These are phyloP conservation scores for Camelina hispida DNA, from an alignment of 345 rosid genomes.

Conservation along the genomic window DNA sequence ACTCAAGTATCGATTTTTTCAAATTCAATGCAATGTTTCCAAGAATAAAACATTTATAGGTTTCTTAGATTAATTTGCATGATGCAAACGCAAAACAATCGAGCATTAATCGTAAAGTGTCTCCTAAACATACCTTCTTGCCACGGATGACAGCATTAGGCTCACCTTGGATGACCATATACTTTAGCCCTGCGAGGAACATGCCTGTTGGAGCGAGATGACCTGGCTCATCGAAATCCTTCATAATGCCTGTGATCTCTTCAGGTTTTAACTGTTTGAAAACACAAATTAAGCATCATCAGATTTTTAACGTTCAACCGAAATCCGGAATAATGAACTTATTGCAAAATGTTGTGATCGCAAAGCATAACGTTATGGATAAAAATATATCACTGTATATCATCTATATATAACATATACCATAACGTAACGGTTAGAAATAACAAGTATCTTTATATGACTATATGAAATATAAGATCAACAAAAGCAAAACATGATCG, in stretches of 20 bases:
- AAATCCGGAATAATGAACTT: background rate
- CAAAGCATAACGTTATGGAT: background rate
- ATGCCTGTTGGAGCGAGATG: constrained; percentile 73
- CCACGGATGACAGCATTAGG: constrained; percentile 77
- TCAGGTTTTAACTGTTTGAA: constrained; percentile 56
- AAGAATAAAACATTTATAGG: too few species aligned
- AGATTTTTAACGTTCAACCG: background rate
- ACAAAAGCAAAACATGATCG: background rate
- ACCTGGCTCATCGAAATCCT: constrained; percentile 74
- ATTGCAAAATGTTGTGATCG: background rate
- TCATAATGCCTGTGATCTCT: constrained; percentile 59
- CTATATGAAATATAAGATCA: background rate
- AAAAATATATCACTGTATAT: background rate
- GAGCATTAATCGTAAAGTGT: background rate
- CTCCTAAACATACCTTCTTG: constrained; percentile 52
- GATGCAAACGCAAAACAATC: background rate
- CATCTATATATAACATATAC: background rate
- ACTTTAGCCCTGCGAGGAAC: constrained; percentile 60
- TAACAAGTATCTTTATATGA: background rate
- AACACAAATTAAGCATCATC: background rate
- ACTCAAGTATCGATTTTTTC: background rate
- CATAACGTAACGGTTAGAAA: background rate
- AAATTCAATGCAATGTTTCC: background rate
- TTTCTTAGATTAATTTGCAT: background rate
- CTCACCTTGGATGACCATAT: constrained; percentile 55